Conservation (phyloP, 2,329 filamentous ascomycete species). For the Aspergillus versicolor region DNA sequence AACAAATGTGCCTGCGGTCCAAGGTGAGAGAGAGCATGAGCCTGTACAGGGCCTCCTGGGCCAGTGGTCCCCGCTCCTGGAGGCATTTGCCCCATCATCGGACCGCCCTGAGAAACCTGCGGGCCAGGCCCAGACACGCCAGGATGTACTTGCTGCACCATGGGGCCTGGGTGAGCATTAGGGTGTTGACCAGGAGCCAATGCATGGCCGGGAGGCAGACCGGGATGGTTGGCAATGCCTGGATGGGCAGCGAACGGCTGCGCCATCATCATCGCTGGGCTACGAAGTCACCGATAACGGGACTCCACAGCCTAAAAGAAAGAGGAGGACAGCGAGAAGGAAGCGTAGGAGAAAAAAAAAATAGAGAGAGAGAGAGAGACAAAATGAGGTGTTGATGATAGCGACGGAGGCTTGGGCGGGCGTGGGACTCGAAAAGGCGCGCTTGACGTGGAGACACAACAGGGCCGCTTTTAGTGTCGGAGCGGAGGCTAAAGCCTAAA, state of each 20-base stretch:
- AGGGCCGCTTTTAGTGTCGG: conserved; percentile 35
- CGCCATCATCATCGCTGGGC: conserved; percentile 53
- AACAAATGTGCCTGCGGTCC: conserved; percentile 58
- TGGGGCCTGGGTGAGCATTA: conserved; percentile 53
- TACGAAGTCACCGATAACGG: conserved; percentile 35
- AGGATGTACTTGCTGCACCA: conserved; percentile 60
- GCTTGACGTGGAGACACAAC: conserved; percentile 31
- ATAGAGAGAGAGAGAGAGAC: neutral
- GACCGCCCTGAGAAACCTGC: conserved; percentile 61
- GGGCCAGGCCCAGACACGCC: conserved; percentile 60
- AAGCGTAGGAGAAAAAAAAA: neutral
- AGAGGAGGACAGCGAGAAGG: conserved; percentile 16
- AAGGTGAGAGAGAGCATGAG: conserved; percentile 62
- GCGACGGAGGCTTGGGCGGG: conserved; percentile 15
- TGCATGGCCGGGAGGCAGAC: conserved; percentile 60
- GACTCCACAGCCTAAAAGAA: conserved; percentile 25
- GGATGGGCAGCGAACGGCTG: conserved; percentile 59
- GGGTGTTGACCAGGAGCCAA: conserved; percentile 59
- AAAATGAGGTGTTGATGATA: conserved; percentile 9
- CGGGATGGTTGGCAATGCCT: conserved; percentile 58
- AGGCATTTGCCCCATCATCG: conserved; percentile 65
- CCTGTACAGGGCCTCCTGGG: conserved; percentile 49
- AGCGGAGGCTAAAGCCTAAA: conserved; percentile 30
- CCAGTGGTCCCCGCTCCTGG: conserved; percentile 55
- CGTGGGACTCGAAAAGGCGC: conserved; percentile 27